phyloP scores from a whole-genome alignment of 108 stramenopile species.

The Aurantiochytrium sp. region DNA sequence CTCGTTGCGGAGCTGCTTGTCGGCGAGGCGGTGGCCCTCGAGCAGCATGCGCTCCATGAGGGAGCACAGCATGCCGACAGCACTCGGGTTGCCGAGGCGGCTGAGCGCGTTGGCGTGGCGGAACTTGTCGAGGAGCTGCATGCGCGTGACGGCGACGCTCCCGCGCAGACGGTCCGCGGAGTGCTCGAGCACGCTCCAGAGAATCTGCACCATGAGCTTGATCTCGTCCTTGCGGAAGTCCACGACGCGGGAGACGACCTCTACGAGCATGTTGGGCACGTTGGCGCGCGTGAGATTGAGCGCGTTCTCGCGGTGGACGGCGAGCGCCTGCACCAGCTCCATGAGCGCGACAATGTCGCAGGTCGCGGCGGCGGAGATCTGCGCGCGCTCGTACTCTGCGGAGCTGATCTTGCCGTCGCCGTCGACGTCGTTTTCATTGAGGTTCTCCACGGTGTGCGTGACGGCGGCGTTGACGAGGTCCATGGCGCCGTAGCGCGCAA shows the following conservation, averaged over 20 bases:
- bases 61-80: background rate
- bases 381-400: background rate
- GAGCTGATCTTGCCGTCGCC: conserved; percentile 6
- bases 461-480: background rate
- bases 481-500: background rate
- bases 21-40: background rate
- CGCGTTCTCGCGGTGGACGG: background rate
- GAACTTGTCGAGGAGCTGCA: conserved; percentile 28
- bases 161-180: background rate
- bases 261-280: background rate
- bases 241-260: background rate
- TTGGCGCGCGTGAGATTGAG: background rate
- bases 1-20: conserved; percentile 18
- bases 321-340: conserved; percentile 3
- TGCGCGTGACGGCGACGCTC: background rate
- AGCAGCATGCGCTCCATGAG: conserved; percentile 2
- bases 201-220: background rate
- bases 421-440: background rate
- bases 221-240: conserved; percentile 26
- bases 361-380: background rate
- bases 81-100: background rate
- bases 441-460: background rate
- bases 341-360: background rate
- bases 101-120: background rate
- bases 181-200: conserved; percentile 25